Evolutionary conservation across 257 asterid species (phyloP).

Genomic region (Solanum pimpinellifolium): DNA sequence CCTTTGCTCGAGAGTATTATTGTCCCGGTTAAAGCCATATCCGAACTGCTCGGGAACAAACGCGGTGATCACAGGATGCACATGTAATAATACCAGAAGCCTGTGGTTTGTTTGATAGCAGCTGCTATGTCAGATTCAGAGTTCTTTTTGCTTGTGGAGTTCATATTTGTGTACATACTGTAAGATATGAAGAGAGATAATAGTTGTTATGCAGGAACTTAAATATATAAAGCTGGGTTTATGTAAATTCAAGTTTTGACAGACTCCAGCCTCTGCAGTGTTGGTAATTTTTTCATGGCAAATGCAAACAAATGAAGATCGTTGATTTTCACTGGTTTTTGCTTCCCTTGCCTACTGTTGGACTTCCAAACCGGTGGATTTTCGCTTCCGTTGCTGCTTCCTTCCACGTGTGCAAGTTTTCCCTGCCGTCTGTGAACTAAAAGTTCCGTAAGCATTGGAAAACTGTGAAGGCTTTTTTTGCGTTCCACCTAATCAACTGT

Average conservation of each 20-base stretch:
- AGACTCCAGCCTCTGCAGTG: not conserved
- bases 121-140: constrained; percentile 15
- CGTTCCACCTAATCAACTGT: not conserved
- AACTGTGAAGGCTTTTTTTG: not conserved
- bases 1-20: not conserved
- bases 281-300: not conserved
- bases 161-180: constrained; percentile 23
- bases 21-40: not conserved
- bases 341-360: not conserved
- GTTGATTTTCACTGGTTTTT: not conserved
- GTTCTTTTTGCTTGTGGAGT: constrained; percentile 10
- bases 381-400: not conserved
- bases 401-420: not conserved
- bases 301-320: not conserved
- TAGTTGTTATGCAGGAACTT: constrained; percentile 27
- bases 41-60: not conserved
- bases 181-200: constrained; percentile 18
- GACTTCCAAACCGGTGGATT: not conserved
- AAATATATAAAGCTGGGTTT: constrained; percentile 6
- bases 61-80: constrained; percentile 7
- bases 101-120: constrained; percentile 15
- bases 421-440: not conserved
- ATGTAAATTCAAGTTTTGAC: constrained; percentile 41
- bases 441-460: not conserved
- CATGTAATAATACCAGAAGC: not conserved